These are phyloP conservation scores for Phytopythium chamaehyphon DNA, from an alignment of 352 stramenopile genomes.

Conservation along the genomic window DNA sequence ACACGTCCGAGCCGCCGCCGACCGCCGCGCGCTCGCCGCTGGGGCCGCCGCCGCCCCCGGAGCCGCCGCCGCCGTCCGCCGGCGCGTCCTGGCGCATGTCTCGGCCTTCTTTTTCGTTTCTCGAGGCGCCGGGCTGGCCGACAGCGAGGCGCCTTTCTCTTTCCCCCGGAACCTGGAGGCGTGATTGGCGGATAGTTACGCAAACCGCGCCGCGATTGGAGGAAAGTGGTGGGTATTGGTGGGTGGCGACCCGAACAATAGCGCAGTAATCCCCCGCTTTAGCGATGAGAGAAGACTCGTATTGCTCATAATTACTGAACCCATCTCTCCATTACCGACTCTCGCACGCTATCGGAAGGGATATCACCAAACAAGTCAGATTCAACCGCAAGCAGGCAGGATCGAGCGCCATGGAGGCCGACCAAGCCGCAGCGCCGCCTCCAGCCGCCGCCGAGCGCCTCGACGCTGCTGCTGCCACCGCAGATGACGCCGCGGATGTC, in stretches of 20 bases:
- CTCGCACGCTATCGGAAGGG: too few species aligned
- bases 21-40: constrained; percentile 1
- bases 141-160: neutral
- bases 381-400: too few species aligned
- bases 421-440: too few species aligned
- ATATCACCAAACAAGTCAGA: too few species aligned
- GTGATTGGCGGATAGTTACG: constrained; percentile 2
- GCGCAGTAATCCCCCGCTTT: neutral
- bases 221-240: neutral
- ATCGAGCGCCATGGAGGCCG: too few species aligned
- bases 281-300: neutral
- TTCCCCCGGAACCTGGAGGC: neutral
- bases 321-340: too few species aligned
- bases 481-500: neutral
- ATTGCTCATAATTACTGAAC: too few species aligned
- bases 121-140: neutral
- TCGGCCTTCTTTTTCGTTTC: constrained; percentile 2
- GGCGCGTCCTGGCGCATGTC: constrained; percentile 4
- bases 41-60: neutral
- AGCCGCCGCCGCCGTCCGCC: constrained; percentile 4
- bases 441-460: too few species aligned
- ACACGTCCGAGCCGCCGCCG: neutral
- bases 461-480: neutral
- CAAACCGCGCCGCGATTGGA: neutral
- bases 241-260: neutral